phyloP scores from a whole-genome alignment of 2,329 filamentous ascomycete species.

The Colletotrichum aenigma region DNA sequence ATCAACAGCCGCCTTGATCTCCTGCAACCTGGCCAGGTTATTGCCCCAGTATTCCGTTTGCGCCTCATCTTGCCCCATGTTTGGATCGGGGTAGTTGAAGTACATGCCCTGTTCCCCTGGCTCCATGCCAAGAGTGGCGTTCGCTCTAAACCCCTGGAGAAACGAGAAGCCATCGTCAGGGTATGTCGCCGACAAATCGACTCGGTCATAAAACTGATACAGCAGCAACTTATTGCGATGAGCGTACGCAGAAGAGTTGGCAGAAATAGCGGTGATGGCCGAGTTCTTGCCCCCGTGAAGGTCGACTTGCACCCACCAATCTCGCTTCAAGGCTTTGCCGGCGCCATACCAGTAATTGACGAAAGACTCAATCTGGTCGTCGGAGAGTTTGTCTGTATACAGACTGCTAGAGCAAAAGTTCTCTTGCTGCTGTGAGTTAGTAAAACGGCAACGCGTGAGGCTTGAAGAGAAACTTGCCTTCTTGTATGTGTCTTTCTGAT shows the following conservation, averaged over 20 bases:
- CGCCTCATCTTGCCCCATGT: constrained; percentile 34
- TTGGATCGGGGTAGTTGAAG: constrained; percentile 44
- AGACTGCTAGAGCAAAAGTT: constrained; percentile 32
- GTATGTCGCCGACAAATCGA: constrained; percentile 29
- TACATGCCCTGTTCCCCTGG: constrained; percentile 41
- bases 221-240: constrained; percentile 53
- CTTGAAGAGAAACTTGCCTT: neutral
- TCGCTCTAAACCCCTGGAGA: constrained; percentile 36
- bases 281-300: constrained; percentile 39
- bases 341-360: constrained; percentile 29
- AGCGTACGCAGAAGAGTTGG: constrained; percentile 35
- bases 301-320: constrained; percentile 39
- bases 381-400: constrained; percentile 28
- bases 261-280: constrained; percentile 30
- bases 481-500: constrained; percentile 31
- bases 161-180: constrained; percentile 36
- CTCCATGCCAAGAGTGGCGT: constrained; percentile 31
- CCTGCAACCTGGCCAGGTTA: constrained; percentile 34
- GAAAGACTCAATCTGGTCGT: constrained; percentile 25
- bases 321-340: constrained; percentile 25
- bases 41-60: constrained; percentile 39
- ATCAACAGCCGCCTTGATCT: constrained; percentile 39
- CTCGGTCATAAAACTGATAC: constrained; percentile 50
- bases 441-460: neutral
- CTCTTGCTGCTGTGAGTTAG: constrained; percentile 23